phyloP scores from a whole-genome alignment of 2,329 filamentous ascomycete species.

The Cercospora berteroae region DNA sequence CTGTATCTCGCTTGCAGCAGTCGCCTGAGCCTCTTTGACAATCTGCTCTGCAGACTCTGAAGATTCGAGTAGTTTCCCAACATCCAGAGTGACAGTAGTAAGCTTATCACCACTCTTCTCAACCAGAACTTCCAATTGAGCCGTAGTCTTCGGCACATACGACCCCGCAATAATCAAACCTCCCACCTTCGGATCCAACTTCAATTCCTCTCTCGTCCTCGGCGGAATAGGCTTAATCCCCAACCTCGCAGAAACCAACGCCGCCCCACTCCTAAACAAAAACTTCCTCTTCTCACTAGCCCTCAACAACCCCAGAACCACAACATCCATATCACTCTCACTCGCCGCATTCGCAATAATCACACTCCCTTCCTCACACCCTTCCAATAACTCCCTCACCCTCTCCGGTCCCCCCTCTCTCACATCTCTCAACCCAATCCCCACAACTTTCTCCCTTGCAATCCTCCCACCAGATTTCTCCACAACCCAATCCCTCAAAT shows the following conservation, averaged over 20 bases:
- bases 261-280: constrained; percentile 49
- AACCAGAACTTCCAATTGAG: constrained; percentile 50
- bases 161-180: constrained; percentile 57
- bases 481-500: constrained; percentile 53
- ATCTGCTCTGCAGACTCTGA: constrained; percentile 39
- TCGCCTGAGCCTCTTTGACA: constrained; percentile 39
- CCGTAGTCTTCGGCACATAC: constrained; percentile 60
- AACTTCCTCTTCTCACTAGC: constrained; percentile 42
- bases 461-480: constrained; percentile 54
- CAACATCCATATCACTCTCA: constrained; percentile 57
- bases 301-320: constrained; percentile 51
- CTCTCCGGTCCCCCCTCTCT: constrained; percentile 46
- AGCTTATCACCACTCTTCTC: constrained; percentile 43
- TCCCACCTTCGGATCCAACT: constrained; percentile 41
- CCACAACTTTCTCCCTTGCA: constrained; percentile 41
- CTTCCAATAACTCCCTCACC: constrained; percentile 45
- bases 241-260: constrained; percentile 51
- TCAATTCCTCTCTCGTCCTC: constrained; percentile 48
- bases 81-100: constrained; percentile 50
- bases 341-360: constrained; percentile 55
- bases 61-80: constrained; percentile 49
- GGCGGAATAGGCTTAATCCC: constrained; percentile 55
- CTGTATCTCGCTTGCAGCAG: constrained; percentile 37
- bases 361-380: constrained; percentile 41
- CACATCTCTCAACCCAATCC: constrained; percentile 51